A percentile compares a stretch with the other conserved stretches of the same genome.
These are phyloP conservation scores for Exophiala sideris DNA, from an alignment of 2,329 filamentous ascomycete species.

Conservation along the genomic window DNA sequence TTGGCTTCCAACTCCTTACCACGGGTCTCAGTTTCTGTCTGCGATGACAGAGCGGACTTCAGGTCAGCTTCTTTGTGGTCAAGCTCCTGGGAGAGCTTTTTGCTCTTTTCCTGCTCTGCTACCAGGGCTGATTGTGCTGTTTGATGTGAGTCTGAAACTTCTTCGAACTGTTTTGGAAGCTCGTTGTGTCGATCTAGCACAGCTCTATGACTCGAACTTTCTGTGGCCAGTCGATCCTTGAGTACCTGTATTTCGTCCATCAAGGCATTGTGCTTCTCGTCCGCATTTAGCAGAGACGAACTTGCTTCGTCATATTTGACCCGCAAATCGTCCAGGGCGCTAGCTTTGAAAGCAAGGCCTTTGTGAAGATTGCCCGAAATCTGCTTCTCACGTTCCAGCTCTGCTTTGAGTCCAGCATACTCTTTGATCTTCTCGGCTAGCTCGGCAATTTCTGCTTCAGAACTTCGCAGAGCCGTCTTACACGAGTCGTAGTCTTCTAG, in stretches of 20 bases:
- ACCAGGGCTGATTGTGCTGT: slow-evolving; percentile 10
- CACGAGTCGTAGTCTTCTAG: slow-evolving; percentile 3
- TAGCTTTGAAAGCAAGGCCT: slow-evolving; percentile 8
- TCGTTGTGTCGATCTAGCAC: slow-evolving; percentile 11
- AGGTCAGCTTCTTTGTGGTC: slow-evolving; percentile 10
- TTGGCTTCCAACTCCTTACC: slow-evolving; percentile 12
- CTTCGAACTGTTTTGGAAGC: slow-evolving; percentile 8
- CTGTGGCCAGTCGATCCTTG: slow-evolving; percentile 10
- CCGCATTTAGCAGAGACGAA: not conserved
- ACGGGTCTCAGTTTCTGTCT: slow-evolving; percentile 6
- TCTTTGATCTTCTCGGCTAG: slow-evolving; percentile 9
- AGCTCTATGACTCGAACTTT: not conserved
- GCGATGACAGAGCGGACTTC: slow-evolving; percentile 4
- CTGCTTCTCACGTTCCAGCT: slow-evolving; percentile 6
- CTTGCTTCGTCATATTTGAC: slow-evolving; percentile 10
- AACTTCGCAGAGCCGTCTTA: slow-evolving; percentile 4
- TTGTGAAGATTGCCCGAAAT: slow-evolving; percentile 6
- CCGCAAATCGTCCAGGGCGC: slow-evolving; percentile 5
- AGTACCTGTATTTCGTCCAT: slow-evolving; percentile 9
- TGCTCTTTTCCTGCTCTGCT: slow-evolving; percentile 9
- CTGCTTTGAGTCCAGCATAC: slow-evolving; percentile 8
- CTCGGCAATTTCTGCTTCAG: slow-evolving; percentile 13
- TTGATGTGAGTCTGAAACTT: slow-evolving; percentile 6
- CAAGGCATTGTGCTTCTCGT: slow-evolving; percentile 10
- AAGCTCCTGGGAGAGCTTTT: slow-evolving; percentile 10